A percentile compares a stretch with the other conserved stretches of the same genome.
These are phyloP conservation scores for Herpotrichia juniperi DNA, from an alignment of 2,329 filamentous ascomycete genomes.

Conservation along the genomic window DNA sequence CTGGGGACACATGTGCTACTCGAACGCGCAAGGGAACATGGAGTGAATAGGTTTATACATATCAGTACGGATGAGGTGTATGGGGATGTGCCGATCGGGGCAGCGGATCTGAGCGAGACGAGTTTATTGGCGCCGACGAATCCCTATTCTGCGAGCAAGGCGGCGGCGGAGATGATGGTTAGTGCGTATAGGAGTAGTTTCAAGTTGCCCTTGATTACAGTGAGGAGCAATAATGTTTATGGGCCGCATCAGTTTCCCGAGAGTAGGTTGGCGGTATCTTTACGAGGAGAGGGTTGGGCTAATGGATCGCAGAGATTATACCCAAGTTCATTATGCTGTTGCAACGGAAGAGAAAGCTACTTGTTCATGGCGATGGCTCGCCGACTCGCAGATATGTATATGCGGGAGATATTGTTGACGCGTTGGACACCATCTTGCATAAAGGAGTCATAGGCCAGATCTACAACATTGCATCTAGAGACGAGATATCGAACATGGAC, in stretches of 20 bases:
- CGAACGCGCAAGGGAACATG: conserved; percentile 75
- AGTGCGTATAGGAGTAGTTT: conserved; percentile 86
- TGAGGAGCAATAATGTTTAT: conserved; percentile 84
- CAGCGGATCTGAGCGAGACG: conserved; percentile 73
- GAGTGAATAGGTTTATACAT: conserved; percentile 77
- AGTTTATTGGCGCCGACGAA: conserved; percentile 81
- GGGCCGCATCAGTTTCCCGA: conserved; percentile 84
- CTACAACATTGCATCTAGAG: conserved; percentile 81
- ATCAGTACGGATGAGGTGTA: conserved; percentile 88
- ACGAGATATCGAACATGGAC: conserved; percentile 77
- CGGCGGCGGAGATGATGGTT: conserved; percentile 84
- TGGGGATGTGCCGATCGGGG: conserved; percentile 75
- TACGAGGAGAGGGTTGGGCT: conserved; percentile 7
- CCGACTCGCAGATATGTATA: conserved; percentile 79
- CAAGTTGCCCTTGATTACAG: conserved; percentile 78
- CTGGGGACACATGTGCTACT: conserved; percentile 83
- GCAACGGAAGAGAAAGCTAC: conserved; percentile 68
- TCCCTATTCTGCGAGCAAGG: conserved; percentile 81
- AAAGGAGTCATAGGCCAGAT: conserved; percentile 74
- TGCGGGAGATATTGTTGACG: conserved; percentile 79
- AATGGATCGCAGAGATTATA: conserved; percentile 70
- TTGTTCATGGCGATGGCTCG: conserved; percentile 77
- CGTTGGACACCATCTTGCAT: conserved; percentile 84
- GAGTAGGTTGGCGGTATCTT: conserved; percentile 61
- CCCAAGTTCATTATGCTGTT: conserved; percentile 80